These are phyloP conservation scores for Tuber calosporum DNA, from an alignment of 495 filamentous ascomycete genomes.

Conservation along the genomic window DNA sequence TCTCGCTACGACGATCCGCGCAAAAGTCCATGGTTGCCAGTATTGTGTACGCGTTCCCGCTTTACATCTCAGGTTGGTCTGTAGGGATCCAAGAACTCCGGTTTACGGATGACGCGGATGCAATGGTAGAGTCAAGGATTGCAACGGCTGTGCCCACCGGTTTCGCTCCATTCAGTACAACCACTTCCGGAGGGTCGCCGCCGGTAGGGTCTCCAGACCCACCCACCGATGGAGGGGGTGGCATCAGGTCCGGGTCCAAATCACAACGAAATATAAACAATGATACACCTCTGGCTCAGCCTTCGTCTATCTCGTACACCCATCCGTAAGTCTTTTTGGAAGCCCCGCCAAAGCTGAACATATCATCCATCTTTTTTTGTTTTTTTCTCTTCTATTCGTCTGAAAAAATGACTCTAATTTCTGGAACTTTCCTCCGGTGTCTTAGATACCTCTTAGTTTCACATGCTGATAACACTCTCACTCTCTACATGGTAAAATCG, in stretches of 20 bases:
- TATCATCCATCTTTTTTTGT: background rate
- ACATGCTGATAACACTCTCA: conserved; percentile 85
- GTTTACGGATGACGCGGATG: conserved; percentile 45
- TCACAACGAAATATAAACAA: conserved; percentile 20
- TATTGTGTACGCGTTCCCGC: conserved; percentile 73
- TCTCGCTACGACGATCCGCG: conserved; percentile 62
- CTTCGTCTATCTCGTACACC: conserved; percentile 39
- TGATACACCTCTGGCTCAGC: conserved; percentile 37
- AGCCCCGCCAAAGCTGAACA: conserved; percentile 28
- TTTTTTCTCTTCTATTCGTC: background rate
- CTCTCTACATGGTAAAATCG: conserved; percentile 76
- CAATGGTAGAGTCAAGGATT: conserved; percentile 45
- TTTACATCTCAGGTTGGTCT: conserved; percentile 68
- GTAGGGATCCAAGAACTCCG: conserved; percentile 83
- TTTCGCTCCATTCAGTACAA: conserved; percentile 46
- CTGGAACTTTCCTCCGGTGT: conserved; percentile 73
- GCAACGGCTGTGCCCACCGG: conserved; percentile 47
- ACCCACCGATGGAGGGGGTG: conserved; percentile 14
- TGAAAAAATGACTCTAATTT: conserved; percentile 45
- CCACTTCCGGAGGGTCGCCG: conserved; percentile 14
- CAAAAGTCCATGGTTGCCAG: conserved; percentile 59
- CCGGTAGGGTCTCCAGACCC: conserved; percentile 20
- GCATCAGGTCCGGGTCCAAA: conserved; percentile 24
- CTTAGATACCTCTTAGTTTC: conserved; percentile 88
- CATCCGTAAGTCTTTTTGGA: conserved; percentile 39